Evolutionary conservation across 2,329 filamentous ascomycete genomes (phyloP), one percentile per base, ranked within the genome.

Genomic region (Talaromyces sp.): DNA sequence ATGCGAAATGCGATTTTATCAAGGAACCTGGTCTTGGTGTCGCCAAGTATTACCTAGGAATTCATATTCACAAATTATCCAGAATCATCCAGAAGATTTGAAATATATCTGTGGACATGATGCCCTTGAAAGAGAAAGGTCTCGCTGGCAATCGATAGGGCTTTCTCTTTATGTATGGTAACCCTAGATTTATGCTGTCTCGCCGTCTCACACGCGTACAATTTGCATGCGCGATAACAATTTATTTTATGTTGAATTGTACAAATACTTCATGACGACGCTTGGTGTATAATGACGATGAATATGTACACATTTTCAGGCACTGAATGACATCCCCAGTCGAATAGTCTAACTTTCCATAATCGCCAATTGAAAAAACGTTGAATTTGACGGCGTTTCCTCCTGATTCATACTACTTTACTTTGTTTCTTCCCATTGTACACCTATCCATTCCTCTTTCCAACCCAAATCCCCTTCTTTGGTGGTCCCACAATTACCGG

Each of bases 381-480:
- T 3, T 9, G 0, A 33, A 13, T 7, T 7, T 19, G 10, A 14
- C n/a, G 16, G 19, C 37, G 33, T 13, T 16, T 56, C 11, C 11
- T 56, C 33, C 22, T 56, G 4, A 24, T 4, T 4, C 9, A 45
- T 31, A 10, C 47, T 49, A 74, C 47, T 69, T 69, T 49, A 74
- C 47, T 69, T 69, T 64, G 61, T 73, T 78, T 97, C 93, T 79
- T 99, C 95, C 95, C 94, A 99, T 78, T 99, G 95, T 69, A 98
- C 95, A 7, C 94, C 95, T n/a, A 86, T 88, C 94, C 95, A 99
- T 79, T 99, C 95, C 81, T 98, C 95, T 19, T 93, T 73, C 78
- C 96, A 98, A 1, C 89, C 91, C 0, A 88, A 86, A 72, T 88
- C 84, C 0, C 88, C 90, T 41, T 84, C 81, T 13, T 78, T 77